Conservation (phyloP, 2,329 filamentous ascomycete genomes). For the Cytospora mali region DNA sequence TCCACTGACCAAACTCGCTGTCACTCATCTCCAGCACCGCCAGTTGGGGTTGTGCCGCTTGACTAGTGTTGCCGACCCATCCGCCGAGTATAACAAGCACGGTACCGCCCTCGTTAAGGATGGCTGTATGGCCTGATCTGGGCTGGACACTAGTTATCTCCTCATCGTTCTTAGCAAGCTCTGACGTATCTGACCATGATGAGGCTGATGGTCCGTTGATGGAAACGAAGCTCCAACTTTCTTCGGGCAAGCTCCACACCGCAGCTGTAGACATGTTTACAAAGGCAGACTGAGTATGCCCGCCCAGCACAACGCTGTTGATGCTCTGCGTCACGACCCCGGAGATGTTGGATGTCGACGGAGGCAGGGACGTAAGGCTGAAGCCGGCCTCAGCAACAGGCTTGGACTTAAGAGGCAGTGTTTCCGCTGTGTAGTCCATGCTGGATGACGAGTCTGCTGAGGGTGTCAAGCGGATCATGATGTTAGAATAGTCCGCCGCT, state of each 20-base stretch:
- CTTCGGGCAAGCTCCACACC: conserved; percentile 82
- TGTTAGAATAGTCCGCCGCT: conserved; percentile 75
- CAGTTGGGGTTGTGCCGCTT: conserved; percentile 79
- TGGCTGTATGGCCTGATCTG: conserved; percentile 84
- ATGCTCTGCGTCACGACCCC: conserved; percentile 71
- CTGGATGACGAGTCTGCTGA: conserved; percentile 35
- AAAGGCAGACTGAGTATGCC: conserved; percentile 81
- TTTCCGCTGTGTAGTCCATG: conserved; percentile 40
- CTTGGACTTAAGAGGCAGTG: conserved; percentile 54
- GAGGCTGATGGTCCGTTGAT: conserved; percentile 51
- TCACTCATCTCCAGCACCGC: conserved; percentile 75
- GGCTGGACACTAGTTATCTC: conserved; percentile 62
- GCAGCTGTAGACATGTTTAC: conserved; percentile 94
- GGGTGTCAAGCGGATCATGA: conserved; percentile 70
- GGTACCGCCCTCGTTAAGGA: conserved; percentile 76
- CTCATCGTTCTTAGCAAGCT: conserved; percentile 54
- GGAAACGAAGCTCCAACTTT: conserved; percentile 80
- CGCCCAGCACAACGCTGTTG: conserved; percentile 80
- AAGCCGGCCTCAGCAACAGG: conserved; percentile 86
- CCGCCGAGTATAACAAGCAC: conserved; percentile 82
- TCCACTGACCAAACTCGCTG: conserved; percentile 70
- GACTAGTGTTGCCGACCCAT: conserved; percentile 83
- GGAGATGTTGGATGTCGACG: conserved; percentile 69
- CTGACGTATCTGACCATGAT: conserved; percentile 43
- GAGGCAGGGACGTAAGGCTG: conserved; percentile 72